A percentile compares a stretch with the other conserved stretches of the same genome.
These are phyloP conservation scores for Digitaria exilis DNA, from an alignment of 202 grass and related monocot genomes.

Conservation along the genomic window DNA sequence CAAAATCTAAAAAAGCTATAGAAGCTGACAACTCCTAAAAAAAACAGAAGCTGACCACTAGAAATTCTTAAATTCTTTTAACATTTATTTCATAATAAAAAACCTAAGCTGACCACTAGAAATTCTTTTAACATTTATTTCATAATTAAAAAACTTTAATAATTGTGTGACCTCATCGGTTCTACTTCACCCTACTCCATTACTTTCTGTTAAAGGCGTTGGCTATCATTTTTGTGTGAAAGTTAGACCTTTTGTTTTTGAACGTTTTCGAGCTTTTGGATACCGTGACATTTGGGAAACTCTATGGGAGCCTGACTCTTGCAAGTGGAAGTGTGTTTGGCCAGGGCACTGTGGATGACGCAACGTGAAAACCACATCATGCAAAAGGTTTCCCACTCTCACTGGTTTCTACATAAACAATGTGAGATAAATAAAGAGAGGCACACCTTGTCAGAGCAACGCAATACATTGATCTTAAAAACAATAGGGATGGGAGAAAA, in stretches of 20 bases:
- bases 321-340: constrained; percentile 32
- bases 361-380: constrained; percentile 6
- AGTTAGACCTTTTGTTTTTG: background rate
- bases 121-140: no score
- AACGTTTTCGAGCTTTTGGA: constrained; percentile 31
- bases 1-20: background rate
- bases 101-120: no score
- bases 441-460: background rate
- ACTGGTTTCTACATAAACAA: background rate
- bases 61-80: background rate
- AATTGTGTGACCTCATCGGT: constrained; percentile 3
- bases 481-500: background rate
- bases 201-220: constrained; percentile 24
- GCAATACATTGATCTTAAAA: background rate
- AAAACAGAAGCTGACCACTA: background rate
- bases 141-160: constrained; percentile 28
- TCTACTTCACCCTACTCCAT: background rate
- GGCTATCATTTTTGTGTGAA: constrained; percentile 25
- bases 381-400: background rate
- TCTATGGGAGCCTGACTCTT: background rate
- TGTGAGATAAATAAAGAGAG: background rate
- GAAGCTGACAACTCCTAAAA: background rate
- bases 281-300: constrained; percentile 4
- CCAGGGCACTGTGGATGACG: background rate
- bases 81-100: background rate